Evolutionary conservation across 805 yeast genomes (phyloP), one percentile per base, ranked within the genome.

Genomic region (Saccharomycopsis sp.): DNA sequence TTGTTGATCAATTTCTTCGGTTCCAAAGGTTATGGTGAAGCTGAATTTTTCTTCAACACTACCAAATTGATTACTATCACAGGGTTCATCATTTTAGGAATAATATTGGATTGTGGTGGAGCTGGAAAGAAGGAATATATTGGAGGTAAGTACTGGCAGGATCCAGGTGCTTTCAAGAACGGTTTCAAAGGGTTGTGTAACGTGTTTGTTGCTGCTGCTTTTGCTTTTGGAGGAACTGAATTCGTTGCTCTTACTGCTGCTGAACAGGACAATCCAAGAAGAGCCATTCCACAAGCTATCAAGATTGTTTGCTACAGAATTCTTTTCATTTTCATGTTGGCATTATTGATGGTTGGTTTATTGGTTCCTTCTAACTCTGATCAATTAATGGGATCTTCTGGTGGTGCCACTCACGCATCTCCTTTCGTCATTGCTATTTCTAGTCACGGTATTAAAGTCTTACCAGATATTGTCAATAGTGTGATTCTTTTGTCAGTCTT

Each of bases 371-470:
- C 71, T 65, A 67, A 77, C 64, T 68, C 75, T 23, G 65, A 73
- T 44, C 68, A 75, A 66, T 70, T 78, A 52, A 72, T 73, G 67
- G 84, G 84, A 25, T 65, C 74, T 2, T 65, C 71, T 22, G 64
- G 70, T 52, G 70, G 73, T 51, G 80, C 75, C 58, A 70, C 79
- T 22, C 65, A 60, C 25, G 83, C 86, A 0, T 85, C 90, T n/a
- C 89, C 90, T 34, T 85, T 80, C 64, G 87, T 85, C 58, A 77
- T 85, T 67, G 87, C 89, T 38, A 74, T 83, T 56, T 69, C 76
- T 34, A 72, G 77, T 72, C 70, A 75, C 69, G 85, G 86, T 54
- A 78, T 82, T 53, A 76, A 73, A 23, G 85, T 80, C 3, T 75
- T 84, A 53, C 80, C 84, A 64, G 86, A 83, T 67, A 79, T 85